Evolutionary conservation across 2,329 filamentous ascomycete species (phyloP).

Genomic region (Sporothrix brasiliensis): DNA sequence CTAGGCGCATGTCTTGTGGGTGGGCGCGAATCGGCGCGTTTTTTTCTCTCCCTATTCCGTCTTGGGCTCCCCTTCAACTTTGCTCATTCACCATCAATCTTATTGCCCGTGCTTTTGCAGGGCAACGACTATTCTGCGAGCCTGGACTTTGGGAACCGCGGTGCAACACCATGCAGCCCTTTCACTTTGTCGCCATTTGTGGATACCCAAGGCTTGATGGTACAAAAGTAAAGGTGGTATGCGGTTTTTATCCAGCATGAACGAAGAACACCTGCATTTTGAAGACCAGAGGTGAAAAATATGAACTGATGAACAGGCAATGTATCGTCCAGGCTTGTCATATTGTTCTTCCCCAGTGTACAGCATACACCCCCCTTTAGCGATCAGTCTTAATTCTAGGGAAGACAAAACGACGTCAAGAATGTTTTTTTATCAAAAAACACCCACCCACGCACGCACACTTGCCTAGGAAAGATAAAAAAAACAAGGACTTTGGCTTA

Average conservation of each 20-base stretch:
- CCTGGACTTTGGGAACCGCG: not conserved
- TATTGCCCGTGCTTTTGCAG: conserved; percentile 7
- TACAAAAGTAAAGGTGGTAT: not conserved
- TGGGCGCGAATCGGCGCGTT: not conserved
- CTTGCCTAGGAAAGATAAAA: not conserved
- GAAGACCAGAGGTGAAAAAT: too few species aligned
- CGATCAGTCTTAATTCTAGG: too few species aligned
- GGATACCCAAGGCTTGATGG: not conserved
- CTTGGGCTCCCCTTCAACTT: not conserved
- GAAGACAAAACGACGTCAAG: too few species aligned
- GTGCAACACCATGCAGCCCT: conserved; percentile 8
- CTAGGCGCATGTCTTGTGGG: conserved; percentile 7
- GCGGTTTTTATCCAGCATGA: too few species aligned
- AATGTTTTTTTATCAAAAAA: not conserved
- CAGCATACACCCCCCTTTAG: too few species aligned
- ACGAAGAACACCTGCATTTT: not conserved
- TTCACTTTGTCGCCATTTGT: not conserved
- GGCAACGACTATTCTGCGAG: not conserved
- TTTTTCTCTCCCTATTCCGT: not conserved
- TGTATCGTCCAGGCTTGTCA: too few species aligned
- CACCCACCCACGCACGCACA: too few species aligned
- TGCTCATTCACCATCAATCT: not conserved
- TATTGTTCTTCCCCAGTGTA: too few species aligned
- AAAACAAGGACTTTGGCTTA: not conserved
- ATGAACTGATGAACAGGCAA: too few species aligned